A percentile compares a stretch with the other conserved stretches of the same genome.
These are phyloP conservation scores for Phaeosphaeriaceae sp. DNA, from an alignment of 2,329 filamentous ascomycete genomes.

Conservation along the genomic window DNA sequence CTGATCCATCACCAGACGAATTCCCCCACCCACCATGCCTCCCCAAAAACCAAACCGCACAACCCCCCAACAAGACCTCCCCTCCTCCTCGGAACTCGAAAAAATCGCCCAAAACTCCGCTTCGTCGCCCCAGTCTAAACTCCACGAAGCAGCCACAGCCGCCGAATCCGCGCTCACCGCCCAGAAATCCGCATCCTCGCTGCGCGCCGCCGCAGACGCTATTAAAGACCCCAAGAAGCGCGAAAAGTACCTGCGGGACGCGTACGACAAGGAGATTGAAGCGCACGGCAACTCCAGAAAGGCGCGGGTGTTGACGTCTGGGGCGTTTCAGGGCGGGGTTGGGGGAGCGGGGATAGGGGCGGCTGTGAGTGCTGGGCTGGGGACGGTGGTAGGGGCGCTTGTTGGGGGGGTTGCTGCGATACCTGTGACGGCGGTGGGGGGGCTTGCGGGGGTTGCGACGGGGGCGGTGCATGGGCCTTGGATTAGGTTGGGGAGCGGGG, in stretches of 20 bases:
- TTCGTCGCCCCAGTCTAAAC: conserved; percentile 30
- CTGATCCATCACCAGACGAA: not conserved
- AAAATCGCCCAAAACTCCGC: conserved; percentile 24
- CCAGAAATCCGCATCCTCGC: conserved; percentile 35
- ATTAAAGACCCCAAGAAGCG: conserved; percentile 43
- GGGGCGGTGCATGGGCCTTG: conserved; percentile 53
- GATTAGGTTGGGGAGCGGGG: conserved; percentile 45
- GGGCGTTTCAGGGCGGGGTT: conserved; percentile 50
- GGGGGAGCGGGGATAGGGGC: conserved; percentile 53
- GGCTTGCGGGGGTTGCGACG: conserved; percentile 49
- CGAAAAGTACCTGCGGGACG: conserved; percentile 42
- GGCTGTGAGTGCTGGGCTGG: conserved; percentile 50
- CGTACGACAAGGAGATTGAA: conserved; percentile 42
- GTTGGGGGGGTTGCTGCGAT: conserved; percentile 50
- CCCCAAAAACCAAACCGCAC: conserved; percentile 20
- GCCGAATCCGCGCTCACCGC: conserved; percentile 39
- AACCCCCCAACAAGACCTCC: conserved; percentile 7
- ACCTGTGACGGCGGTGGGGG: conserved; percentile 49
- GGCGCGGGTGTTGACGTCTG: conserved; percentile 39
- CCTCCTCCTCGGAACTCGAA: conserved; percentile 24
- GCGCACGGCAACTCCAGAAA: conserved; percentile 45
- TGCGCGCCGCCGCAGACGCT: conserved; percentile 30
- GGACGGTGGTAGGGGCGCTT: conserved; percentile 51
- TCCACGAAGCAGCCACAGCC: conserved; percentile 37
- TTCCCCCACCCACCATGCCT: conserved; percentile 7